Percentiles rank a stretch among this genome's conserved stretches.
Conservation (phyloP, 2,329 filamentous ascomycete genomes). For the Ophiocordyceps robertsii region DNA sequence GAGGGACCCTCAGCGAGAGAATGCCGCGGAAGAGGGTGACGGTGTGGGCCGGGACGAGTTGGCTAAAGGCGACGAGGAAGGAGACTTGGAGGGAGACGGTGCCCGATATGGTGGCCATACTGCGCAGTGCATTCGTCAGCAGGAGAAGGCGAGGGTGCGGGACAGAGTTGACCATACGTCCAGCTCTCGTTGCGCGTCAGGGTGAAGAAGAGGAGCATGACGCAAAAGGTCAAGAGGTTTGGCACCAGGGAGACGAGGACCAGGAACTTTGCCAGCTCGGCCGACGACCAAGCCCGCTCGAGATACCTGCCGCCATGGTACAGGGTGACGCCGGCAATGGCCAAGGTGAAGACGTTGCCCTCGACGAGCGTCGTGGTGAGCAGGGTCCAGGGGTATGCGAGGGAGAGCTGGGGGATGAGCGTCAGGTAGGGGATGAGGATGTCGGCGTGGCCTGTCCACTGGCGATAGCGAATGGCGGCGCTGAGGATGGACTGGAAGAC, state of each 20-base stretch:
- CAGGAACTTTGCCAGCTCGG: slow-evolving; percentile 84
- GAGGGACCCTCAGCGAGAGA: slow-evolving; percentile 72
- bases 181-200: slow-evolving; percentile 53
- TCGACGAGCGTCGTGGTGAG: slow-evolving; percentile 79
- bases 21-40: slow-evolving; percentile 85
- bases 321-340: slow-evolving; percentile 62
- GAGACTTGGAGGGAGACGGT: slow-evolving; percentile 81
- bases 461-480: slow-evolving; percentile 60
- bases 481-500: slow-evolving; percentile 71
- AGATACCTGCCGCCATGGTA: slow-evolving; percentile 92
- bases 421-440: slow-evolving; percentile 77
- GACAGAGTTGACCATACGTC: slow-evolving; percentile 40
- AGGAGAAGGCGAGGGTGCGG: neutral
- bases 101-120: slow-evolving; percentile 71
- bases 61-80: slow-evolving; percentile 94
- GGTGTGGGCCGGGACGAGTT: slow-evolving; percentile 92
- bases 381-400: slow-evolving; percentile 90
- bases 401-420: slow-evolving; percentile 68
- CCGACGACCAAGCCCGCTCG: slow-evolving; percentile 88
- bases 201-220: slow-evolving; percentile 62
- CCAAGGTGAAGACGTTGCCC: slow-evolving; percentile 78
- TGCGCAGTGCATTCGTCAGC: slow-evolving; percentile 18
- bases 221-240: slow-evolving; percentile 60
- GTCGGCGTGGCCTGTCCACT: slow-evolving; percentile 48
- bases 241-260: slow-evolving; percentile 65